Evolutionary conservation across 148 eudicot genomes (phyloP), one percentile per base, ranked within the genome.

Genomic region (Rhododendron molle): DNA sequence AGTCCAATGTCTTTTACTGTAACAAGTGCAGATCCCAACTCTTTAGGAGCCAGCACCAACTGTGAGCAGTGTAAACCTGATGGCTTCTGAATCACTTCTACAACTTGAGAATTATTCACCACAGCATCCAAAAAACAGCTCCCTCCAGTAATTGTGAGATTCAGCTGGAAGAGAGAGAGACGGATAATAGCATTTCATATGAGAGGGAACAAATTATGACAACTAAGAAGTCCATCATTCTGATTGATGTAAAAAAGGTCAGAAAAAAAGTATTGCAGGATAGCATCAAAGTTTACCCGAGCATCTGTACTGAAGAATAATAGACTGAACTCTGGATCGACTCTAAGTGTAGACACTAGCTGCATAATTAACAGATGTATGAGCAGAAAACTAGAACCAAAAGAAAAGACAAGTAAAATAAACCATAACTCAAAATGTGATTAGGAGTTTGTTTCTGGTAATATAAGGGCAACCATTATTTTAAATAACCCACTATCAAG

Each of bases 101-200:
- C 89, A 80, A 94, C 89, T 88, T 82, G 90, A 81, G 98, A 92
- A 88, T 93, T 93, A 85, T 96, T 93, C 85, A 93, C 93, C 83
- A 56, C 76, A 82, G 95, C 85, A 81, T 94, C 94, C 87, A 94
- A 86, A 80, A 88, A 90, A 84, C 96, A 91, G 90, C 98, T 96
- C 85, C 98, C 98, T 72, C 98, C 98, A 82, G 88, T 88, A 77
- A 94, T 92, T 72, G 96, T 91, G 81, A 96, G 97, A 89, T 94
- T 92, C 88, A 93, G 77, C 94, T 92, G 93, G 72, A 85, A 85
- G 1, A 10, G 11, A 23, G 10, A 23, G 9, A 11, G 47, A 21
- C 6, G 28, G 23, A 13, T 3, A 30, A 71, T 10, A 30, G 65
- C 38, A 80, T 15, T 46, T 30, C 62, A 14, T 30, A 49, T 15